A percentile compares a stretch with the other conserved stretches of the same genome.
phyloP scores from a whole-genome alignment of 2,329 filamentous ascomycete species.

The Pseudocercospora fuligena region DNA sequence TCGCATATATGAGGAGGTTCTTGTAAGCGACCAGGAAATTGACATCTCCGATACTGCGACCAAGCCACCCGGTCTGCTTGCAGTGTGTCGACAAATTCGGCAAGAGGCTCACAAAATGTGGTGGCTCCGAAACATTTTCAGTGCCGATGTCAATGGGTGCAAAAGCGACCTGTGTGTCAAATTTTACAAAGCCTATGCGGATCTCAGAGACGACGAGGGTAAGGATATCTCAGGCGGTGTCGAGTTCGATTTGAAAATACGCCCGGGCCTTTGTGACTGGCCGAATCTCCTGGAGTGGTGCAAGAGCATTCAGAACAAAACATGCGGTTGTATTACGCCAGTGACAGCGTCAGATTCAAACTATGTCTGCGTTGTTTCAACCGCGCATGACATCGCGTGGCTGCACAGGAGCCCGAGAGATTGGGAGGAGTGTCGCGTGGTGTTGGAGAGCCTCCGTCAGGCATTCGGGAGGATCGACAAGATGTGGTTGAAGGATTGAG shows the following conservation, averaged over 20 bases:
- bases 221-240: neutral
- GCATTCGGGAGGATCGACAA: neutral
- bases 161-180: neutral
- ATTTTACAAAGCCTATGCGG: neutral
- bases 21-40: neutral
- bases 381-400: neutral
- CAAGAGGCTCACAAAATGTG: neutral
- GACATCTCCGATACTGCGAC: neutral
- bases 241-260: neutral
- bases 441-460: neutral
- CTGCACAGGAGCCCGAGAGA: neutral
- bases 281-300: neutral
- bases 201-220: neutral
- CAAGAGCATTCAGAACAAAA: neutral
- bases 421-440: neutral
- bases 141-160: neutral
- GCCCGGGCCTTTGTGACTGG: neutral
- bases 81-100: neutral
- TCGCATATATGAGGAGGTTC: slow-evolving; percentile 4
- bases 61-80: neutral
- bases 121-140: neutral
- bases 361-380: neutral
- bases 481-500: neutral
- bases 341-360: neutral
- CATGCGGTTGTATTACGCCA: neutral